Evolutionary conservation across 306 rosid genomes (phyloP).

Genomic region (Glycine tomentella): DNA sequence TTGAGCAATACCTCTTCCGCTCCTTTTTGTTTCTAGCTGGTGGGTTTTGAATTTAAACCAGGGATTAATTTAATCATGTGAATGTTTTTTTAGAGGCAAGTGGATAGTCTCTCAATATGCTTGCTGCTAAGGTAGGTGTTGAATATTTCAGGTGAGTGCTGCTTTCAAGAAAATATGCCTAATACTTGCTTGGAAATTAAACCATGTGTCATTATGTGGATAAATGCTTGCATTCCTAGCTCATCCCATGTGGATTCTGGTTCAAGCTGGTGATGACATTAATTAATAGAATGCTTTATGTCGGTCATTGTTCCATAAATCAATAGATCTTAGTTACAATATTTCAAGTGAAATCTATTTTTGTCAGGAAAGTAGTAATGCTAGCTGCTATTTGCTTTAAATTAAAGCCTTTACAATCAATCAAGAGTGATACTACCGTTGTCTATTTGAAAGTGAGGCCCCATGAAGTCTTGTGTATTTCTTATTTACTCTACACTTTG

Average conservation of each 20-base stretch:
- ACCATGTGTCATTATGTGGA: conserved; percentile 54
- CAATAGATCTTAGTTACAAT: conserved; percentile 25
- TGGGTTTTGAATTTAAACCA: conserved; percentile 63
- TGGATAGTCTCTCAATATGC: conserved; percentile 96
- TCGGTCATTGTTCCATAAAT: conserved; percentile 34
- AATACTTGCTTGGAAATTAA: conserved; percentile 56
- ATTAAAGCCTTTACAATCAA: background rate
- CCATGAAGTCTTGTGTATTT: background rate
- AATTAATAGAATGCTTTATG: conserved; percentile 42
- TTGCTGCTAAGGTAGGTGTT: conserved; percentile 97
- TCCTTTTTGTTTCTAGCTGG: conserved; percentile 68
- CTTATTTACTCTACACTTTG: background rate
- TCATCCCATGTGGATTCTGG: conserved; percentile 50
- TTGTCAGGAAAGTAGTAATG: background rate
- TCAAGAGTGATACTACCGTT: background rate
- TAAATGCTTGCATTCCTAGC: conserved; percentile 57
- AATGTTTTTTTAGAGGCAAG: conserved; percentile 95
- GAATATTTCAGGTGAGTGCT: conserved; percentile 98
- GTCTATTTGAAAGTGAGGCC: background rate
- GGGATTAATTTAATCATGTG: conserved; percentile 89
- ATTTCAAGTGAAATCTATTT: conserved; percentile 22
- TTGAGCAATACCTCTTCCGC: conserved; percentile 80
- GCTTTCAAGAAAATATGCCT: conserved; percentile 59
- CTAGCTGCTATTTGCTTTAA: background rate
- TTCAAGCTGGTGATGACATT: conserved; percentile 46